Conservation (phyloP, 305 asterid genomes). For the Fraxinus dipetala region DNA sequence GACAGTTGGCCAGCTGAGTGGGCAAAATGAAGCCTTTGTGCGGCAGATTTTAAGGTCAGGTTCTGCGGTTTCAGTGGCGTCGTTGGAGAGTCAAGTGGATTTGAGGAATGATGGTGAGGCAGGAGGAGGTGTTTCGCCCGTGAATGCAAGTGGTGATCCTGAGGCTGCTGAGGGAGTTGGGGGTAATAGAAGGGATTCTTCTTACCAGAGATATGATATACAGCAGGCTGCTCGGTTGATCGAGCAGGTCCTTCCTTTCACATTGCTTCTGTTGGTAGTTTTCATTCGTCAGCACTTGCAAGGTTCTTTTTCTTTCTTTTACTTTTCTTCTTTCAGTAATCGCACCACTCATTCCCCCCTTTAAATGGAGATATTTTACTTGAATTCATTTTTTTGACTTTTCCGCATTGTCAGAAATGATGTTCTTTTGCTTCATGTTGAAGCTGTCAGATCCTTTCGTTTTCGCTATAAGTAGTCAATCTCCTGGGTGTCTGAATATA, state of each 20-base stretch:
- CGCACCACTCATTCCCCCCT: not conserved
- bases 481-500: not conserved
- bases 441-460: conserved; percentile 10
- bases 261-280: conserved; percentile 73
- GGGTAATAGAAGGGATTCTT: conserved; percentile 50
- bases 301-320: conserved; percentile 45
- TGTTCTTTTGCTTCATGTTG: not conserved
- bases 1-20: conserved; percentile 28
- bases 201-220: conserved; percentile 77
- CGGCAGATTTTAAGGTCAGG: conserved; percentile 50
- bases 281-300: conserved; percentile 84
- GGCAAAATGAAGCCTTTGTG: conserved; percentile 36
- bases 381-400: not conserved
- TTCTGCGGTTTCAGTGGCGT: conserved; percentile 42
- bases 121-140: conserved; percentile 37
- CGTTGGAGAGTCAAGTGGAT: conserved; percentile 56
- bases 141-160: conserved; percentile 32
- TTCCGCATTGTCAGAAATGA: not conserved
- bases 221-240: conserved; percentile 85
- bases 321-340: conserved; percentile 1
- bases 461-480: not conserved
- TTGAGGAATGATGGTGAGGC: conserved; percentile 39
- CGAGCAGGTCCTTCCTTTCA: conserved; percentile 76
- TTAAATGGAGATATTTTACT: not conserved
- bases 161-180: conserved; percentile 48